Conservation (phyloP, 495 filamentous ascomycete genomes). For the Astrothelium subdiscretum region DNA sequence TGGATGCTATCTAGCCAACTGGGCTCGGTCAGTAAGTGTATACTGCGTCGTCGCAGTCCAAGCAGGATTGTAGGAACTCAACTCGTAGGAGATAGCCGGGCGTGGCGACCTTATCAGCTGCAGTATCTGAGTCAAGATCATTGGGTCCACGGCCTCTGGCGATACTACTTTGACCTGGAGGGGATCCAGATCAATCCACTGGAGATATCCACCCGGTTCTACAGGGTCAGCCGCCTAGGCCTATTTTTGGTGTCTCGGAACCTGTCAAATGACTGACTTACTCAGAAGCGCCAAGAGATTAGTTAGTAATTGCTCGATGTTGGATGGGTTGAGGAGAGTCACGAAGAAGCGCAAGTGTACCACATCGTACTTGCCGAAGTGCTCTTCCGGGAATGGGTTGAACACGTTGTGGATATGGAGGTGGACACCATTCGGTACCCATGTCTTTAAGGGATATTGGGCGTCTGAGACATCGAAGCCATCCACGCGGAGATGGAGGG, state of each 20-base stretch:
- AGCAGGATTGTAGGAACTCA: too few relatives aligned
- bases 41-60: too few relatives aligned
- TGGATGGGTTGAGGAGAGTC: conserved; percentile 18
- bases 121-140: too few relatives aligned
- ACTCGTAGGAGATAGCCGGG: too few relatives aligned
- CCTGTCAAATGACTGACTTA: neutral
- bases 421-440: conserved; percentile 23
- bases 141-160: neutral
- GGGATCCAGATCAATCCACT: conserved; percentile 28
- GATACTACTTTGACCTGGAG: neutral
- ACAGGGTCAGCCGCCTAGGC: neutral
- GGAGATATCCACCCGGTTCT: conserved; percentile 29
- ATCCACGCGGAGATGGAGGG: conserved; percentile 11
- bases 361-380: conserved; percentile 25
- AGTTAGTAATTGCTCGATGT: conserved; percentile 12
- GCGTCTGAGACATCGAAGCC: conserved; percentile 24
- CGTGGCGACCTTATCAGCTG: too few relatives aligned
- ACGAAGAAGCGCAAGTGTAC: conserved; percentile 27
- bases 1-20: too few relatives aligned
- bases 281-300: conserved; percentile 22
- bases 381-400: conserved; percentile 13
- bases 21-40: too few relatives aligned
- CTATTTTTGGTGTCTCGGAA: neutral
- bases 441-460: conserved; percentile 19
- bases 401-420: conserved; percentile 24